These are phyloP conservation scores for Suillus cothurnatus DNA, from an alignment of 768 basidiomycete genomes.

Conservation along the genomic window DNA sequence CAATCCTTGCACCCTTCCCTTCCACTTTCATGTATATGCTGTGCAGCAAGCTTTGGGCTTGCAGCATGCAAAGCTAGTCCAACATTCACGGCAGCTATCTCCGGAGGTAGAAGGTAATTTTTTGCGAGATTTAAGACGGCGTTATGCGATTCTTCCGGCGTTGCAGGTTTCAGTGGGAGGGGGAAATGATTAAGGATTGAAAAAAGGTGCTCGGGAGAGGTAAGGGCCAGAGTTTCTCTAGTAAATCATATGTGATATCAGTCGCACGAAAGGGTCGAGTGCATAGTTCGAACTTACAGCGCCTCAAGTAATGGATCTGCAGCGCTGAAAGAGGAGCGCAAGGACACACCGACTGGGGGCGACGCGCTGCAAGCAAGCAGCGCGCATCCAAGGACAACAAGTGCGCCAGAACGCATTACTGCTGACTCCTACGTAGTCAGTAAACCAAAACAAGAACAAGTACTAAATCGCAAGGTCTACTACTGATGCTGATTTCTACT, in stretches of 20 bases:
- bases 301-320: constrained; percentile 33
- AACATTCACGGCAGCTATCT: constrained; percentile 62
- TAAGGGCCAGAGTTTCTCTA: constrained; percentile 82
- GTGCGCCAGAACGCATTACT: neutral
- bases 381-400: constrained; percentile 11
- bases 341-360: constrained; percentile 32
- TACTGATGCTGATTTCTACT: neutral
- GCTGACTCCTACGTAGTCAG: neutral
- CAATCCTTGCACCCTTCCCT: constrained; percentile 61
- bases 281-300: constrained; percentile 22
- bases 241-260: neutral
- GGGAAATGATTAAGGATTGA: constrained; percentile 65
- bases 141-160: constrained; percentile 52
- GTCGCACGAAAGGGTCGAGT: neutral
- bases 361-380: constrained; percentile 25
- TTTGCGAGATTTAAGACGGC: constrained; percentile 41
- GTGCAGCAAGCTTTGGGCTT: constrained; percentile 79
- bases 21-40: constrained; percentile 18
- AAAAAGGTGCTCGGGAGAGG: constrained; percentile 76
- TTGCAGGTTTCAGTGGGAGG: constrained; percentile 41
- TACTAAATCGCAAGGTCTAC: neutral
- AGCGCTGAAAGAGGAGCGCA: constrained; percentile 30
- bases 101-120: constrained; percentile 47
- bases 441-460: neutral
- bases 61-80: constrained; percentile 78